Conservation (phyloP, 345 rosid species). For the Acer saccharum region DNA sequence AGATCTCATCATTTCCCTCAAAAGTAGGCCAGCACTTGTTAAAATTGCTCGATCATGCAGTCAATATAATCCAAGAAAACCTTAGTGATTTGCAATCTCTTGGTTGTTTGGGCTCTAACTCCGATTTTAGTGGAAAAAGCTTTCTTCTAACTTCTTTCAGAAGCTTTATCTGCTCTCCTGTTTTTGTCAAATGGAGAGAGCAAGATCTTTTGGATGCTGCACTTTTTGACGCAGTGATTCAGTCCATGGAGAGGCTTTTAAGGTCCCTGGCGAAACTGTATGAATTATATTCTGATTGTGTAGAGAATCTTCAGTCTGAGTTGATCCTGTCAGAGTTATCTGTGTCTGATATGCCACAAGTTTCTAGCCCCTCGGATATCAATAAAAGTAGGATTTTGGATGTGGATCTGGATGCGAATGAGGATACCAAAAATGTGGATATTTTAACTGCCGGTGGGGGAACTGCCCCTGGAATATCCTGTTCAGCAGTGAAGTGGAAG, state of each 20-base stretch:
- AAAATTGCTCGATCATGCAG: constrained; percentile 60
- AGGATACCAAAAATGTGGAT: constrained; percentile 57
- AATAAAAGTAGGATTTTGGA: constrained; percentile 63
- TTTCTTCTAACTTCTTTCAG: constrained; percentile 57
- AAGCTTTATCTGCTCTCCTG: constrained; percentile 58
- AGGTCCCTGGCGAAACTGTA: constrained; percentile 55
- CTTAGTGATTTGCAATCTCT: constrained; percentile 48
- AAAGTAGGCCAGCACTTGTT: constrained; percentile 55
- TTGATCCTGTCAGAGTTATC: constrained; percentile 26
- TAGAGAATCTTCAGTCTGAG: constrained; percentile 43
- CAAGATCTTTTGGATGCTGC: constrained; percentile 37
- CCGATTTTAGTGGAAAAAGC: constrained; percentile 43
- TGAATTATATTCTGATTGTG: constrained; percentile 47
- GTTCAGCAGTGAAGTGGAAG: constrained; percentile 69
- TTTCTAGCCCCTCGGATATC: constrained; percentile 25
- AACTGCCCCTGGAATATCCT: constrained; percentile 39
- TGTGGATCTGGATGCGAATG: constrained; percentile 75
- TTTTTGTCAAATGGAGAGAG: constrained; percentile 47
- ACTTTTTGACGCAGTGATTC: constrained; percentile 38
- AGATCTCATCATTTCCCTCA: constrained; percentile 51
- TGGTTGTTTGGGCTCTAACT: constrained; percentile 45
- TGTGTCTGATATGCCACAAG: constrained; percentile 43
- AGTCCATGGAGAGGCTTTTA: constrained; percentile 68
- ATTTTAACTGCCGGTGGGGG: constrained; percentile 50
- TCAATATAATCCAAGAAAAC: constrained; percentile 41